Conservation (phyloP, 2,329 filamentous ascomycete species). For the Cladosporium sp. region DNA sequence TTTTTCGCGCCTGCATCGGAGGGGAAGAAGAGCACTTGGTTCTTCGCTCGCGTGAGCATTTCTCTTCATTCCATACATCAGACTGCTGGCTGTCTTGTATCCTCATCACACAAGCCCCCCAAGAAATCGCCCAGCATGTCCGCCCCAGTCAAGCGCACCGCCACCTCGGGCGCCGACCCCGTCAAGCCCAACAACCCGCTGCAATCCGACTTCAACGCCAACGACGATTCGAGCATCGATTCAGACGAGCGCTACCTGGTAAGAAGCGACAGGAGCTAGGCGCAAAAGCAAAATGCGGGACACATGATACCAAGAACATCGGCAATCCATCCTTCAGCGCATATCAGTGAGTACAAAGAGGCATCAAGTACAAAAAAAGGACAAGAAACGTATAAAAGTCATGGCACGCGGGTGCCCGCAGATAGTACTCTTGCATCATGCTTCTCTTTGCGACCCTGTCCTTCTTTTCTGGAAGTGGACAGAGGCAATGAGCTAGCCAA, state of each 20-base stretch:
- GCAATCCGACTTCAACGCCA: conserved; percentile 30
- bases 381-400: conserved; percentile 22
- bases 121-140: conserved; percentile 3
- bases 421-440: conserved; percentile 6
- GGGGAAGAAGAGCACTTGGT: not conserved
- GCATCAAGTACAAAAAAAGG: conserved; percentile 24
- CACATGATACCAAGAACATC: conserved; percentile 7
- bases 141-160: conserved; percentile 9
- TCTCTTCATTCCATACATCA: not conserved
- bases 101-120: not conserved
- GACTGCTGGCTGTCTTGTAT: not conserved
- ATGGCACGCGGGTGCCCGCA: conserved; percentile 35
- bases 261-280: conserved; percentile 20
- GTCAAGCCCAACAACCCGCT: conserved; percentile 29
- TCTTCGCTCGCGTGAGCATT: not conserved
- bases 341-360: conserved; percentile 28
- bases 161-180: conserved; percentile 15
- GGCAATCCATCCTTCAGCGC: conserved; percentile 19
- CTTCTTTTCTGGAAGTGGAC: not conserved
- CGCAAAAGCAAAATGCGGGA: conserved; percentile 3
- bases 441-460: conserved; percentile 9
- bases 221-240: conserved; percentile 30
- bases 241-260: conserved; percentile 35
- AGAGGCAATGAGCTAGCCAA: conserved; percentile 18
- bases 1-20: conserved; percentile 8